These are phyloP conservation scores for Luvunga scandens DNA, from an alignment of 345 rosid species.

Conservation along the genomic window DNA sequence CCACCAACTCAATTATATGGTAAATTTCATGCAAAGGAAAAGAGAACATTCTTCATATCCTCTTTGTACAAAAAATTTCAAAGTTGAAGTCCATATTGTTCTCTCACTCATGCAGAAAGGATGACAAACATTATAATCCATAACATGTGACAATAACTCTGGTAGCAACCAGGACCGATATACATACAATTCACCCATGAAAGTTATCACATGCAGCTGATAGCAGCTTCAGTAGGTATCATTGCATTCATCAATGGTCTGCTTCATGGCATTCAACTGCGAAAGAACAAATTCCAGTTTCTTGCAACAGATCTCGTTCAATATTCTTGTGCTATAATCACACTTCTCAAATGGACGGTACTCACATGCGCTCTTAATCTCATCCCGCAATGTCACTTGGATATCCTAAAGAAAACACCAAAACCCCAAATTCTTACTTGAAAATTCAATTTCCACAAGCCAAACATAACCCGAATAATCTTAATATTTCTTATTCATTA, in stretches of 20 bases:
- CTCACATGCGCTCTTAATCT: constrained; percentile 93
- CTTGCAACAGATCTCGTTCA: constrained; percentile 76
- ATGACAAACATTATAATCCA: neutral
- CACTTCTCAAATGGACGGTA: constrained; percentile 97
- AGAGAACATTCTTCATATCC: neutral
- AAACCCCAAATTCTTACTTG: neutral
- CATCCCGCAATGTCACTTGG: constrained; percentile 82
- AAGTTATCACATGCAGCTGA: neutral
- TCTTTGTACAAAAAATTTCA: neutral
- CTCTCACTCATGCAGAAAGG: neutral
- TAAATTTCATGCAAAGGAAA: neutral
- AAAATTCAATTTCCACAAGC: neutral
- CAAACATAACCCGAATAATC: neutral
- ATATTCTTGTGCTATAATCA: constrained; percentile 69
- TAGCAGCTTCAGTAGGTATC: constrained; percentile 20
- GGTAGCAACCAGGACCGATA: neutral
- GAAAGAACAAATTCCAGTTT: constrained; percentile 61
- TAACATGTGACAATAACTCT: neutral
- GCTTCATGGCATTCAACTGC: constrained; percentile 58
- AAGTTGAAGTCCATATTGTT: neutral
- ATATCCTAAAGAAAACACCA: constrained; percentile 50
- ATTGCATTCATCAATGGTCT: constrained; percentile 41
- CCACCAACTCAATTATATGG: neutral
- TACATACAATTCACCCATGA: neutral
- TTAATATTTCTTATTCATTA: neutral